Evolutionary conservation across 1,139 yeast species (phyloP).

Genomic region (Zygosaccharomyces sapae): DNA sequence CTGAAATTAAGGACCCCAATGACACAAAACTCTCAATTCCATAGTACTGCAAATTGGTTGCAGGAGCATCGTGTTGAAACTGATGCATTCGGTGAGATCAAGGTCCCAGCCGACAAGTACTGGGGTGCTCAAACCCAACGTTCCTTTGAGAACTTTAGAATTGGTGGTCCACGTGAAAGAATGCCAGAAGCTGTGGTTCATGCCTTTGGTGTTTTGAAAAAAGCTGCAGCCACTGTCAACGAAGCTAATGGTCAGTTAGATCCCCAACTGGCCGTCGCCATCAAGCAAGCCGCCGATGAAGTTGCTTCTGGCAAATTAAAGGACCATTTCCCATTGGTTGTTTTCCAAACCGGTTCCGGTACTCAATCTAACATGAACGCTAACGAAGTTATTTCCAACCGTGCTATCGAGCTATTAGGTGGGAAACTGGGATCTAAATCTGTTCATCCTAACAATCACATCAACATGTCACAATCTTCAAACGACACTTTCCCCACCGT

Average conservation of each 20-base stretch:
- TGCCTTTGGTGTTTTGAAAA: slow-evolving; percentile 91
- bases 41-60: slow-evolving; percentile 2
- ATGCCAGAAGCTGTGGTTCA: slow-evolving; percentile 88
- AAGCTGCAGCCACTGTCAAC: slow-evolving; percentile 92
- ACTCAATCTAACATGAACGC: slow-evolving; percentile 99
- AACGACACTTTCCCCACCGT: slow-evolving; percentile 99
- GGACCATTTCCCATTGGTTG: slow-evolving; percentile 95
- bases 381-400: slow-evolving; percentile 94
- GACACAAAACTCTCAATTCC: slow-evolving; percentile 4
- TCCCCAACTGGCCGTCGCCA: slow-evolving; percentile 76
- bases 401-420: slow-evolving; percentile 94
- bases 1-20: slow-evolving; percentile 4
- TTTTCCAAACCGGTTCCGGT: slow-evolving; percentile 98
- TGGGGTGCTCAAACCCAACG: slow-evolving; percentile 99
- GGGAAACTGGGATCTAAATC: slow-evolving; percentile 86
- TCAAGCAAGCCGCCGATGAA: slow-evolving; percentile 91
- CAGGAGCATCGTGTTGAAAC: slow-evolving; percentile 63
- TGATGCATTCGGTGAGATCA: slow-evolving; percentile 95
- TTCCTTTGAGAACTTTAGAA: slow-evolving; percentile 87
- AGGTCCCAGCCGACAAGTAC: slow-evolving; percentile 78
- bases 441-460: slow-evolving; percentile 98
- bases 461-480: slow-evolving; percentile 96
- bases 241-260: slow-evolving; percentile 76
- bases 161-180: slow-evolving; percentile 85
- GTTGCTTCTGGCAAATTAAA: slow-evolving; percentile 86